phyloP scores from a whole-genome alignment of 495 filamentous ascomycete species.

The Lasiosphaeria ovina region DNA sequence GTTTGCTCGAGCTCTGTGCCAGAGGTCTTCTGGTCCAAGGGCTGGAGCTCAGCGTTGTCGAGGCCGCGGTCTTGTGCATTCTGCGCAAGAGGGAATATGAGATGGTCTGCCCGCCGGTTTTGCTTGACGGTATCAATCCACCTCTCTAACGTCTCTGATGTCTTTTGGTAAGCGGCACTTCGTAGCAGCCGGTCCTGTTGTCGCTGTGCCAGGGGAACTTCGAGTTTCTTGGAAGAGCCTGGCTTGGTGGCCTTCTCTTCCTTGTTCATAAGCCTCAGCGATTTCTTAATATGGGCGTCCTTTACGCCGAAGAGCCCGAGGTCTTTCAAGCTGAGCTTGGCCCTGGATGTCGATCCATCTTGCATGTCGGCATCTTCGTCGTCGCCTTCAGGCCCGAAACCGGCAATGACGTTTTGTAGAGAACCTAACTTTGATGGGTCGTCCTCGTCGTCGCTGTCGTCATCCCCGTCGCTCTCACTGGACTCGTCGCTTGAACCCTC shows the following conservation, averaged over 20 bases:
- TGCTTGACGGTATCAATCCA: constrained; percentile 95
- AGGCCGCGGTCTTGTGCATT: constrained; percentile 55
- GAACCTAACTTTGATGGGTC: constrained; percentile 61
- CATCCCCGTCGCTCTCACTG: constrained; percentile 49
- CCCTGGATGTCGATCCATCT: constrained; percentile 43
- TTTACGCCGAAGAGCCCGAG: constrained; percentile 67
- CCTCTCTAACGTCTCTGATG: constrained; percentile 81
- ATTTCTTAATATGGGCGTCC: constrained; percentile 74
- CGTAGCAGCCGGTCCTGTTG: constrained; percentile 88
- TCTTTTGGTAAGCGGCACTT: constrained; percentile 82
- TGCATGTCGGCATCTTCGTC: constrained; percentile 28
- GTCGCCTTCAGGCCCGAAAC: constrained; percentile 51
- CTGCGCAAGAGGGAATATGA: constrained; percentile 84
- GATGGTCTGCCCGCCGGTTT: constrained; percentile 86
- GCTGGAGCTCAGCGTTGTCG: constrained; percentile 50
- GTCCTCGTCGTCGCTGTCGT: constrained; percentile 59
- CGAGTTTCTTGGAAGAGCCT: constrained; percentile 68
- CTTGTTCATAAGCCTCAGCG: constrained; percentile 66
- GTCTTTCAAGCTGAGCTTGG: constrained; percentile 78
- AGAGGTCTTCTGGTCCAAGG: constrained; percentile 56
- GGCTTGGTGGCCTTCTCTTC: constrained; percentile 50
- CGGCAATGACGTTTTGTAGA: constrained; percentile 68
- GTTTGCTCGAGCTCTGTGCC: constrained; percentile 78
- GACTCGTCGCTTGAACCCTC: constrained; percentile 46
- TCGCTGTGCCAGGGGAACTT: constrained; percentile 80